Percentiles rank a stretch among this genome's conserved stretches.
These are phyloP conservation scores for Babesia ovis DNA, from an alignment of 169 alveolate genomes.

Conservation along the genomic window DNA sequence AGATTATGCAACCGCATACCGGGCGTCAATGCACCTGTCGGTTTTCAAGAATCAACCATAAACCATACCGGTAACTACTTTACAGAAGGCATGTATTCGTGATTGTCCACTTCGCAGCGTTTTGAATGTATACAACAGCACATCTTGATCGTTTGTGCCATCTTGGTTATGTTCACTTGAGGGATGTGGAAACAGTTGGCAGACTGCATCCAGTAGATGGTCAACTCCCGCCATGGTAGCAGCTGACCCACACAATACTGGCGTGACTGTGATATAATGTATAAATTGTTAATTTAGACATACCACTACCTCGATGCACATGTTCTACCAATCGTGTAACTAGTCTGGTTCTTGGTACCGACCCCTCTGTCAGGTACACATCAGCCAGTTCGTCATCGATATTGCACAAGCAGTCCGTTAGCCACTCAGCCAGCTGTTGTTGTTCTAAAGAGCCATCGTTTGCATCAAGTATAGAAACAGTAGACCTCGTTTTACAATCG, in stretches of 20 bases:
- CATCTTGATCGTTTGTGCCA: background rate
- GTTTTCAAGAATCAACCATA: background rate
- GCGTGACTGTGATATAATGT: conserved; percentile 2
- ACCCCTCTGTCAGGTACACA: conserved; percentile 15
- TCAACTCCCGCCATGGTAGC: conserved; percentile 33
- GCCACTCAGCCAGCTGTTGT: background rate
- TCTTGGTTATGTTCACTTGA: background rate
- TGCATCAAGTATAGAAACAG: background rate
- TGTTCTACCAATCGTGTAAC: background rate
- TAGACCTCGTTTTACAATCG: background rate
- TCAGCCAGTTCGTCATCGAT: conserved; percentile 32
- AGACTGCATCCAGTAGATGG: conserved; percentile 31
- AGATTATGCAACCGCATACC: conserved; percentile 45
- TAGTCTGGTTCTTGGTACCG: background rate
- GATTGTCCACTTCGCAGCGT: background rate
- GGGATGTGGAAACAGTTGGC: conserved; percentile 30
- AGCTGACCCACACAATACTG: conserved; percentile 59
- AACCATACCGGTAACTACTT: conserved; percentile 20
- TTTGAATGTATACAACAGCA: conserved; percentile 18
- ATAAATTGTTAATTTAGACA: background rate
- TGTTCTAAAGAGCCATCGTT: background rate
- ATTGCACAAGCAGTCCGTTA: conserved; percentile 14
- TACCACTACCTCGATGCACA: conserved; percentile 9
- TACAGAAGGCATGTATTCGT: conserved; percentile 21
- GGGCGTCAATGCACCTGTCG: conserved; percentile 49